Evolutionary conservation across 148 eudicot species (phyloP), one percentile per base, ranked within the genome.

Genomic region (Pharnaceum exiguum): DNA sequence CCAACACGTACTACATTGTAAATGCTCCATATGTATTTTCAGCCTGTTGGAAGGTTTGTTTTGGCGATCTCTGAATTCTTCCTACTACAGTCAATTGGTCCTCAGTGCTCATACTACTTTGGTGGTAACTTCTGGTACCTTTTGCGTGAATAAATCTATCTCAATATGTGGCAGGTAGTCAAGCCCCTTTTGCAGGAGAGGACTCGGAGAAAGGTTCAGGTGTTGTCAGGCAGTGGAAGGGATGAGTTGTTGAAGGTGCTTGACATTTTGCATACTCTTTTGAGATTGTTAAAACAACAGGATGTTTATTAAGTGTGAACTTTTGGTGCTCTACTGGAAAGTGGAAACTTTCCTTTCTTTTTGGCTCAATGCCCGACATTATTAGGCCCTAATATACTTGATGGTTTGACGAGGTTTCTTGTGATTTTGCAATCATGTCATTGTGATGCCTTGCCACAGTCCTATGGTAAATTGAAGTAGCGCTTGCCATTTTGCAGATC

Each of bases 1-100:
- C 91, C 10, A 81, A 82, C 27, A 77, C 89, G 16, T 88, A 88
- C 74, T 88, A 68, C 76, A 85, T 88, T 30, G 96, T 88, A 40
- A 88, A 88, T 63, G 86, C 88, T 42, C 96, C 96, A 32, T 84
- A 88, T 47, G 78, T 88, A 69, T 88, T 88, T 72, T 88, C 96
- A 45, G 84, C 91, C 28, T 88, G 96, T 74, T 88, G 91, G 96
- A 88, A 88, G 96, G 96, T 88, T 63, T 15, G 71, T 33, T 18
- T 44, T 36, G 28, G 2, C 17, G 10, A 32, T 25, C 25, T 11
- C 18, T 23, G 29, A 16, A 22, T 5, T 47, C 10, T 47, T n/a
- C 7, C 8, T 23, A 1, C 30, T 47, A 8, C 46, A 16, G 46
- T 42, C 19, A 42, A 8, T 1, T 16, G 29, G 22, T 21, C 10